phyloP scores from a whole-genome alignment of 1,139 yeast species.

The Nakaseomyces nivariensis region DNA sequence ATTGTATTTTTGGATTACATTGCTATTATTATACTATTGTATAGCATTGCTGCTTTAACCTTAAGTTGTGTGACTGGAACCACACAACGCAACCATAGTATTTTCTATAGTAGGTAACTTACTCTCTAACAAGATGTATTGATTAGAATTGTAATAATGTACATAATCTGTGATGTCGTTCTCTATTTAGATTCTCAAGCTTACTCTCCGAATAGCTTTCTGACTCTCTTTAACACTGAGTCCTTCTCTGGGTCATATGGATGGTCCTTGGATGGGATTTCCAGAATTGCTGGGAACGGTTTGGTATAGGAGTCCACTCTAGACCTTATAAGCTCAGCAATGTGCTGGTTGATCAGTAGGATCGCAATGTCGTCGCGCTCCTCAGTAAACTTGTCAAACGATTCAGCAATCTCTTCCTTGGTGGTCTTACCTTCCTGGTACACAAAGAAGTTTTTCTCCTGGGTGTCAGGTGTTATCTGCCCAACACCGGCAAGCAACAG shows the following conservation, averaged over 20 bases:
- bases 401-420: slow-evolving; percentile 62
- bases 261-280: slow-evolving; percentile 96
- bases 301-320: slow-evolving; percentile 74
- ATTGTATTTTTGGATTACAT: too few relatives aligned
- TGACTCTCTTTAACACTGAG: slow-evolving; percentile 84
- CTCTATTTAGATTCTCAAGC: background rate
- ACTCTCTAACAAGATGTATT: too few relatives aligned
- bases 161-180: background rate
- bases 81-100: too few relatives aligned
- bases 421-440: slow-evolving; percentile 76
- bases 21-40: too few relatives aligned
- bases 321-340: slow-evolving; percentile 82
- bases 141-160: too few relatives aligned
- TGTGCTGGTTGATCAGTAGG: slow-evolving; percentile 82
- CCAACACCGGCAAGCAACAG: slow-evolving; percentile 93
- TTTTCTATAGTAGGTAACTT: too few relatives aligned
- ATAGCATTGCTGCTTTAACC: too few relatives aligned
- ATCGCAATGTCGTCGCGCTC: slow-evolving; percentile 88
- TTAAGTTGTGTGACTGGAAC: too few relatives aligned
- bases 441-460: slow-evolving; percentile 71
- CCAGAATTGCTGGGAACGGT: slow-evolving; percentile 94
- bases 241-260: slow-evolving; percentile 98
- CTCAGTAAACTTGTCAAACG: slow-evolving; percentile 65
- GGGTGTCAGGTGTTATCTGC: slow-evolving; percentile 48
- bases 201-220: slow-evolving; percentile 88